Evolutionary conservation across 768 basidiomycete species (phyloP).

Genomic region (Candolleomyces aberdarensis): DNA sequence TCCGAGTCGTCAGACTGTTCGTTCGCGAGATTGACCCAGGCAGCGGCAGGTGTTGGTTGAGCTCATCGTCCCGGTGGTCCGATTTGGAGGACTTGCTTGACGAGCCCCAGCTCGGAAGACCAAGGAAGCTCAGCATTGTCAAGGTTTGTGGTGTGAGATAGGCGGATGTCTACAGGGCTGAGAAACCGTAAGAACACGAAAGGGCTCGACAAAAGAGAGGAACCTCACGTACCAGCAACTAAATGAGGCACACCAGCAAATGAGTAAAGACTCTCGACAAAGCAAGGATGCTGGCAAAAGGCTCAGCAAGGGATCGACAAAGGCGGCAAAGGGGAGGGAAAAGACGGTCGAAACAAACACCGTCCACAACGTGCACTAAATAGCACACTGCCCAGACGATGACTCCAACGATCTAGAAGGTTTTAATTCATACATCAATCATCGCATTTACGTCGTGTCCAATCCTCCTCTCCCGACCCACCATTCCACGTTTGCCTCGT

Average conservation of each 20-base stretch:
- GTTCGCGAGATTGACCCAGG: background rate
- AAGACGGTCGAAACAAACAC: background rate
- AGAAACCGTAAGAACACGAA: background rate
- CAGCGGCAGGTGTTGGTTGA: background rate
- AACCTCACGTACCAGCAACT: background rate
- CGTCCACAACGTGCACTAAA: background rate
- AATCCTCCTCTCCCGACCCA: background rate
- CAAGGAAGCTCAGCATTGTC: background rate
- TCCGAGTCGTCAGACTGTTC: background rate
- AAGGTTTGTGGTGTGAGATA: background rate
- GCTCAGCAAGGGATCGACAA: background rate
- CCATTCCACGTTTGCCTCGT: background rate
- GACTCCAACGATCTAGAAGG: background rate
- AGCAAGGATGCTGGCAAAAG: background rate
- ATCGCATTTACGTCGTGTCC: slow-evolving; percentile 2
- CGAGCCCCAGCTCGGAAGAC: background rate
- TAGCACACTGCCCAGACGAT: background rate
- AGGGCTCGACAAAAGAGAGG: background rate
- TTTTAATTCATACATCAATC: slow-evolving; percentile 1
- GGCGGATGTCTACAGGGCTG: background rate
- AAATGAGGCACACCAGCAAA: too few relatives aligned
- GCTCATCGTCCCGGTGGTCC: background rate
- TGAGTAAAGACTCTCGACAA: background rate
- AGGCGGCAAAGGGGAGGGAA: background rate
- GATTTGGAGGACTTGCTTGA: background rate